Evolutionary conservation across 1,284 basidiomycete genomes (phyloP), one percentile per base, ranked within the genome.

Genomic region (Trichosporon coremiiforme): DNA sequence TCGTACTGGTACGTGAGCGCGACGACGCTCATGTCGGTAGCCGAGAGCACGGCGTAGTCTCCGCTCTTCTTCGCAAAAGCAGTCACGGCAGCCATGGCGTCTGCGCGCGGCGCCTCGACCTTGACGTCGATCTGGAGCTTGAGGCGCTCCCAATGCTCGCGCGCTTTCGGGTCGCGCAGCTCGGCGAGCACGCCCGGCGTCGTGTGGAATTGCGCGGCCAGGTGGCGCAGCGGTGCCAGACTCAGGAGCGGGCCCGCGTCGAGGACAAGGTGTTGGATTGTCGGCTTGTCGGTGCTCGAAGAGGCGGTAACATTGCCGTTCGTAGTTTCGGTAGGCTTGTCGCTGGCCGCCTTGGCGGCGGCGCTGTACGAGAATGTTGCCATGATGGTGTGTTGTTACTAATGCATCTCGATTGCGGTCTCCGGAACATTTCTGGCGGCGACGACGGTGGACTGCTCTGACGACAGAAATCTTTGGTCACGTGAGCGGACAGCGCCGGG

Each of bases 31-130:
- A 99, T 83, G 89, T 99, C 97, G 17, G 95, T 88, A 77, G 90
- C 88, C 9, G 95, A 98, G 36, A 99, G 87, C 62, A 96, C 96
- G 45, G 93, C 87, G 80, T 94, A 96, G 84, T 99, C 97, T 83
- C 97, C 97, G 0, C 96, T 98, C 86, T 94, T 93, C 86, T 94
- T 95, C 2, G 97, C 93, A 83, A 91, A 92, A 72, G 91, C 90
- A 66, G 92, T 92, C 9, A 96, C 97, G 84, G 91, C 88, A 10
- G 90, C 85, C 71, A 97, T 82, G 38, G 92, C 90, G 2, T 88
- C 86, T 65, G 90, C 85, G 79, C 91, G 88, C 17, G 95, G 93
- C 53, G 88, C 86, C 74, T 88, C 87, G 10, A 97, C 88, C 77
- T 88, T 86, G 67, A 94, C 87, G 62, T 89, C 88, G 60, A 94